These are phyloP conservation scores for Cyathus olla DNA, from an alignment of 1,284 basidiomycete species.

Conservation along the genomic window DNA sequence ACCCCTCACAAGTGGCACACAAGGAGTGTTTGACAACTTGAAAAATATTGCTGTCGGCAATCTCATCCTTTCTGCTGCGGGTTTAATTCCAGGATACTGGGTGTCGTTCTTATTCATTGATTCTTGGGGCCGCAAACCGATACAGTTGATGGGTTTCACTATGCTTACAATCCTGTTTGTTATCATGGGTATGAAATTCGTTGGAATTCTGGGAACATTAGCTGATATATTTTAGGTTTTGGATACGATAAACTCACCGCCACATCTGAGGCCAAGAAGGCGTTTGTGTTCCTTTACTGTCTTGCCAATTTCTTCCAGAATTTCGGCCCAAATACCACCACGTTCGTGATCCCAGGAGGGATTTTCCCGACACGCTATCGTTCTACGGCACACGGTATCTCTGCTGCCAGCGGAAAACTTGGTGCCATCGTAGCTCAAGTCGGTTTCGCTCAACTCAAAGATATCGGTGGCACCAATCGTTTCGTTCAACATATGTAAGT, in stretches of 20 bases:
- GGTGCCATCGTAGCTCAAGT: conserved; percentile 89
- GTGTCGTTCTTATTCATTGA: conserved; percentile 79
- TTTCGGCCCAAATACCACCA: conserved; percentile 87
- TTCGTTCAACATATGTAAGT: conserved; percentile 76
- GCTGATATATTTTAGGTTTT: conserved; percentile 61
- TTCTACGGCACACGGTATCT: conserved; percentile 88
- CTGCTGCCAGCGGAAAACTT: conserved; percentile 85
- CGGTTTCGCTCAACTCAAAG: conserved; percentile 77
- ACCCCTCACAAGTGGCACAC: conserved; percentile 45
- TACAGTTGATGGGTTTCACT: conserved; percentile 84
- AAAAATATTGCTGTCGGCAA: conserved; percentile 70
- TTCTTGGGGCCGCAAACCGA: conserved; percentile 78
- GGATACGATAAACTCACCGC: conserved; percentile 76
- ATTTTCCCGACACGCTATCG: conserved; percentile 90
- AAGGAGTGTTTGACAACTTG: conserved; percentile 60
- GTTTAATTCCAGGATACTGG: conserved; percentile 84
- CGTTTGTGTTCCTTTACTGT: conserved; percentile 85
- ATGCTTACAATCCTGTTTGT: conserved; percentile 75
- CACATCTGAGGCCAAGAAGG: conserved; percentile 62
- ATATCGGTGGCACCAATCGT: conserved; percentile 71
- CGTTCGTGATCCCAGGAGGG: conserved; percentile 87
- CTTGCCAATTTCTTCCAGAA: conserved; percentile 82
- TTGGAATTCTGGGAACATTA: conserved; percentile 17
- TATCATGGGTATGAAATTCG: conserved; percentile 59
- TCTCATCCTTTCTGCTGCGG: conserved; percentile 77